Evolutionary conservation across 805 yeast species (phyloP).

Genomic region (Zygotorulaspora sp.): DNA sequence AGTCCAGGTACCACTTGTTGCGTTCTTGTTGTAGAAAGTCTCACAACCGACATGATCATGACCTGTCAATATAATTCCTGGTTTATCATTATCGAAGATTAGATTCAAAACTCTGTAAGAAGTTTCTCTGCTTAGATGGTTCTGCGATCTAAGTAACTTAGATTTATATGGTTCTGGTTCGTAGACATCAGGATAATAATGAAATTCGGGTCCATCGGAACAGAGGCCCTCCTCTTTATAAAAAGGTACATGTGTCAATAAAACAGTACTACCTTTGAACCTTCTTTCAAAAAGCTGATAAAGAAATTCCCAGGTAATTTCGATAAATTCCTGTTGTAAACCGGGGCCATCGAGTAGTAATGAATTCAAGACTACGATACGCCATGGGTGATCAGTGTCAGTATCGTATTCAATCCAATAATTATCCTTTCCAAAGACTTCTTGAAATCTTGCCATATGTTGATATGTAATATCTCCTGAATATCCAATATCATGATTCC

Average conservation of each 20-base stretch:
- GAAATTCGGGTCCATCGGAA: slow-evolving; percentile 75
- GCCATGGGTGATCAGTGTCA: slow-evolving; percentile 67
- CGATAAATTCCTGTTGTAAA: slow-evolving; percentile 62
- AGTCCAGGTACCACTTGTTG: slow-evolving; percentile 48
- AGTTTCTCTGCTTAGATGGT: slow-evolving; percentile 67
- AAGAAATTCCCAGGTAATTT: slow-evolving; percentile 70
- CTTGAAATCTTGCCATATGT: slow-evolving; percentile 74
- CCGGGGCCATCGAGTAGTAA: slow-evolving; percentile 88
- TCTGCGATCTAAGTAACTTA: slow-evolving; percentile 74
- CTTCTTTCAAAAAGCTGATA: slow-evolving; percentile 49
- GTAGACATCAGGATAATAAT: slow-evolving; percentile 50
- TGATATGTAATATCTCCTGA: slow-evolving; percentile 92
- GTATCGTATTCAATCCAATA: slow-evolving; percentile 68
- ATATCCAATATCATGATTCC: slow-evolving; percentile 95
- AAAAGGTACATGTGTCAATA: slow-evolving; percentile 87
- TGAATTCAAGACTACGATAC: slow-evolving; percentile 83
- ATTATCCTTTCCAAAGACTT: slow-evolving; percentile 79
- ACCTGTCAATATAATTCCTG: slow-evolving; percentile 84
- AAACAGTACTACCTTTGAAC: slow-evolving; percentile 73
- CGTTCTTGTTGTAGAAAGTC: slow-evolving; percentile 51
- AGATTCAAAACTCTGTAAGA: slow-evolving; percentile 64
- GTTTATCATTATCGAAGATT: slow-evolving; percentile 60
- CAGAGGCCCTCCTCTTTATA: slow-evolving; percentile 80
- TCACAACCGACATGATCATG: slow-evolving; percentile 97
- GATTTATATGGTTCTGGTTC: slow-evolving; percentile 61